Conservation (phyloP, 2,329 filamentous ascomycete genomes). For the Tolypocladium cylindrosporum region DNA sequence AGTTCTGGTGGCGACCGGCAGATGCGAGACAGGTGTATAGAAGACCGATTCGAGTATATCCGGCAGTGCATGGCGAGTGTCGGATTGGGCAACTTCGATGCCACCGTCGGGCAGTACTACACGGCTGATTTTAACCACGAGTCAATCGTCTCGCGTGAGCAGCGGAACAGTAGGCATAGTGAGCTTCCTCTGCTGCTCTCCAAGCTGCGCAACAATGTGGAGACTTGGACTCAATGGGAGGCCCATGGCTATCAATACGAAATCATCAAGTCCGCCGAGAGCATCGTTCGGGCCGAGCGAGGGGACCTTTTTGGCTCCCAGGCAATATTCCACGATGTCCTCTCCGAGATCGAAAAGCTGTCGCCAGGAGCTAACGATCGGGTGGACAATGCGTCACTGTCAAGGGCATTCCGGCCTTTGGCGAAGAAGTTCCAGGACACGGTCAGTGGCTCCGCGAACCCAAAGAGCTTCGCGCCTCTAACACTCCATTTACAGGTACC, state of each 20-base stretch:
- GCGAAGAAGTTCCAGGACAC: not conserved
- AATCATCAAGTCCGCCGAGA: constrained; percentile 3
- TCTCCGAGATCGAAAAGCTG: not conserved
- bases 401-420: not conserved
- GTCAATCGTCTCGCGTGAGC: constrained; percentile 1
- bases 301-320: not conserved
- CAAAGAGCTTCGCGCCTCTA: not conserved
- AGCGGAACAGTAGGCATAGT: constrained; percentile 2
- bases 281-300: not conserved
- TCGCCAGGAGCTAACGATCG: not conserved
- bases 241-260: constrained; percentile 4
- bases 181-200: constrained; percentile 1
- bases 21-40: not conserved
- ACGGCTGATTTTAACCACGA: constrained; percentile 2
- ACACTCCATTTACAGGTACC: not conserved
- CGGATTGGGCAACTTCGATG: constrained; percentile 1
- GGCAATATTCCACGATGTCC: not conserved
- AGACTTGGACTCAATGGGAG: constrained; percentile 3
- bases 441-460: not conserved
- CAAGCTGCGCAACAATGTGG: constrained; percentile 1
- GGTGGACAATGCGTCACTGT: not conserved
- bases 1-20: not conserved
- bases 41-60: constrained; percentile 2
- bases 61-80: not conserved
- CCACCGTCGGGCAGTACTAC: constrained; percentile 1